phyloP scores from a whole-genome alignment of 805 yeast species.

The Metschnikowia matae region DNA sequence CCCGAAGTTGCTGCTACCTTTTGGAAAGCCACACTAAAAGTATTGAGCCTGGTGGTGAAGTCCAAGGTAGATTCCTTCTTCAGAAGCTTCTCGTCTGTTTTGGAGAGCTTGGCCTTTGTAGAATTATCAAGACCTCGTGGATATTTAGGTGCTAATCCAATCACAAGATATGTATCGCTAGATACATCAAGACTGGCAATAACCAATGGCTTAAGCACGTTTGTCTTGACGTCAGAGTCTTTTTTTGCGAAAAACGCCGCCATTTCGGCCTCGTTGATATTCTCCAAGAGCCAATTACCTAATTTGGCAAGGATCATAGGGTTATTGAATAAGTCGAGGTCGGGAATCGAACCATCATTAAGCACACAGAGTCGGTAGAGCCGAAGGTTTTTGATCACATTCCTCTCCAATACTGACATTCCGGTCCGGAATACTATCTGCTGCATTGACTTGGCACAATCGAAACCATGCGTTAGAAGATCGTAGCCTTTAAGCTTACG shows the following conservation, averaged over 20 bases:
- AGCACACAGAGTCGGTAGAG: slow-evolving; percentile 82
- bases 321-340: slow-evolving; percentile 69
- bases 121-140: slow-evolving; percentile 45
- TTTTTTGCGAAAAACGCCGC: slow-evolving; percentile 24
- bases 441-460: slow-evolving; percentile 79
- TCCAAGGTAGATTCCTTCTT: slow-evolving; percentile 19
- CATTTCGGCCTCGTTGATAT: slow-evolving; percentile 73
- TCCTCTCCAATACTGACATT: slow-evolving; percentile 81
- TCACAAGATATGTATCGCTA: slow-evolving; percentile 76
- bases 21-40: slow-evolving; percentile 89
- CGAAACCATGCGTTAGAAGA: slow-evolving; percentile 63
- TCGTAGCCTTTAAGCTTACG: slow-evolving; percentile 45
- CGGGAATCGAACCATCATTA: slow-evolving; percentile 75
- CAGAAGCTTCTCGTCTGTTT: neutral
- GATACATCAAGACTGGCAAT: slow-evolving; percentile 74
- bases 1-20: slow-evolving; percentile 79
- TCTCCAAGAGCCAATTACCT: slow-evolving; percentile 89
- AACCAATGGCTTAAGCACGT: slow-evolving; percentile 66
- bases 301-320: slow-evolving; percentile 81
- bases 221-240: slow-evolving; percentile 23
- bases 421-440: slow-evolving; percentile 83
- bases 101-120: slow-evolving; percentile 29
- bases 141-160: slow-evolving; percentile 83
- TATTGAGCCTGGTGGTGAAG: slow-evolving; percentile 55
- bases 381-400: slow-evolving; percentile 70